Conservation (phyloP, 495 filamentous ascomycete genomes). For the Aspergillus homomorphus region DNA sequence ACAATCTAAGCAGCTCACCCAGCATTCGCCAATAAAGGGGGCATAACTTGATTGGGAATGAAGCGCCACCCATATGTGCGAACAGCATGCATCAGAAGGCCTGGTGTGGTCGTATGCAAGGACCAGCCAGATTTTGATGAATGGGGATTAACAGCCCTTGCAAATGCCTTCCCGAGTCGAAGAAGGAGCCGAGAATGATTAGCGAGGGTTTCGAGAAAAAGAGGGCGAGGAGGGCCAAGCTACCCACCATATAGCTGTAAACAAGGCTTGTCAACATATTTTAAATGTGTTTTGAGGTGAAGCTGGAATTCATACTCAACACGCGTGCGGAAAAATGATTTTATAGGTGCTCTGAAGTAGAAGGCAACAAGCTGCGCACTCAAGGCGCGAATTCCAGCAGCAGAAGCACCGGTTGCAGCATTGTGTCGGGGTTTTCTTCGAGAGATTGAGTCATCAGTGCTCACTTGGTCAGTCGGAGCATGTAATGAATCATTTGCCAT, state of each 20-base stretch:
- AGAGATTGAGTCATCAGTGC: conserved; percentile 8
- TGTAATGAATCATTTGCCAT: background rate
- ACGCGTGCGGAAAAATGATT: conserved; percentile 82
- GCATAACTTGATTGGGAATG: conserved; percentile 83
- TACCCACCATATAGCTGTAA: conserved; percentile 57
- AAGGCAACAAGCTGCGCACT: conserved; percentile 78
- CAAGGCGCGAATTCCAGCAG: conserved; percentile 75
- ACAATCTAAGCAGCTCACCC: conserved; percentile 34
- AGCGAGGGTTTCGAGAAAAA: conserved; percentile 9
- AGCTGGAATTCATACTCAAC: conserved; percentile 63
- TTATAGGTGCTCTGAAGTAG: conserved; percentile 84
- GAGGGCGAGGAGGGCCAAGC: background rate
- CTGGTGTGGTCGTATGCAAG: conserved; percentile 71
- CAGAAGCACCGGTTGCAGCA: conserved; percentile 72
- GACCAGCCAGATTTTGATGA: conserved; percentile 60
- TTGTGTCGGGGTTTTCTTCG: conserved; percentile 53
- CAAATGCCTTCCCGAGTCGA: conserved; percentile 51
- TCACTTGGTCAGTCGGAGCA: conserved; percentile 4
- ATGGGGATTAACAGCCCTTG: conserved; percentile 63
- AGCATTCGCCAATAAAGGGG: conserved; percentile 81
- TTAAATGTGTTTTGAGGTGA: conserved; percentile 15
- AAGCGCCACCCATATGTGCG: conserved; percentile 79
- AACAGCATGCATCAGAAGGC: conserved; percentile 75
- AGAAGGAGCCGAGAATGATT: conserved; percentile 13
- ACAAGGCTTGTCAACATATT: conserved; percentile 16